Base-by-base conservation (phyloP, 2,329 filamentous ascomycete genomes). In the Pseudocercospora eumusae region DNA sequence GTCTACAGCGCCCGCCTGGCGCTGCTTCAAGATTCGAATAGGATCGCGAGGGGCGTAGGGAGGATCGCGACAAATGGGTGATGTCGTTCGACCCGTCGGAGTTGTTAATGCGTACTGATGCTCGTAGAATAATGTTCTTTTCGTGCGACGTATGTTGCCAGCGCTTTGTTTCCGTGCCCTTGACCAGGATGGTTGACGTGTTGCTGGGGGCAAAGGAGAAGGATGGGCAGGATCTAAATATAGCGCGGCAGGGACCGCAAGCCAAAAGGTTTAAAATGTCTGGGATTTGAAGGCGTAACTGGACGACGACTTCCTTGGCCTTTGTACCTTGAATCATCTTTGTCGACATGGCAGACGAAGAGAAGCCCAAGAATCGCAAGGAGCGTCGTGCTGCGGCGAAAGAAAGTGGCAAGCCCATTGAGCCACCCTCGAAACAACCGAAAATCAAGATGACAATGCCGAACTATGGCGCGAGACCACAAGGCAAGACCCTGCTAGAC, bases 401-500 rank as follows among this genome's bases (percentile, higher is more conserved):
- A 55, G 61, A 70, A 45, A 75, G 71, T 33, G 73, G 74, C 52
- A 75, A 76, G 42, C 74, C 76, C 20, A 69, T 75, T 23, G 66
- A 71, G 50, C 58, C 68, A 47, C 69, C 66, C 54, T 70, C 62
- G 57, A 66, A 80, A 81, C 68, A 81, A 77, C 80, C 81, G 47
- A 76, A 82, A 62, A 83, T 90, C 74, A 85, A 86, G 68, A 81
- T 92, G 62, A 77, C 80, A 56, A 86, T 90, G n/a, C 89, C 90
- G 31, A 87, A 92, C 75, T 63, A 54, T 49, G 85, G 87, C 63
- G 86, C 85, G 56, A 83, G 75, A 1, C 87, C 82, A 7, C 80
- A 80, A 69, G 82, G 86, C 47, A 83, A 88, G 74, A 93, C 90
- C 0, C 81, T 95, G n/a, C 81, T 92, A 62, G 81, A 93, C 60